Conservation (phyloP, 1,284 basidiomycete species). For the Malassezia restricta region DNA sequence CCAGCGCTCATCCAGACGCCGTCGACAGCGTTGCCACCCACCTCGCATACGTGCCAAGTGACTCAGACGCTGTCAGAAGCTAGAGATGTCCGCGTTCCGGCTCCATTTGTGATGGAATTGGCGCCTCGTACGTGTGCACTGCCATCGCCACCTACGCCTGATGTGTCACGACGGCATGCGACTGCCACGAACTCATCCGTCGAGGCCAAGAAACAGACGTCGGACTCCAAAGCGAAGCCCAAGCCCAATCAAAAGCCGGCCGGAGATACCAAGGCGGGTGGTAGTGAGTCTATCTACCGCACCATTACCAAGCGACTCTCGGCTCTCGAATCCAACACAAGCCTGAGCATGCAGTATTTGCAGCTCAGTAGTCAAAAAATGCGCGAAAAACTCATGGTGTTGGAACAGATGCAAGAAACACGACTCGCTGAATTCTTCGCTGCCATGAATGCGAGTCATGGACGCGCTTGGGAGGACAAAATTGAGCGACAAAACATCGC, state of each 20-base stretch:
- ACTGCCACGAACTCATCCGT: neutral
- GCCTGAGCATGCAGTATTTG: constrained; percentile 72
- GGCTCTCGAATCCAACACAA: constrained; percentile 74
- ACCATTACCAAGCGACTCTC: constrained; percentile 86
- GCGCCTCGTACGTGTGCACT: neutral
- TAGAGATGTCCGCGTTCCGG: neutral
- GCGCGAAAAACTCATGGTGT: constrained; percentile 60
- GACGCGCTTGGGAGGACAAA: constrained; percentile 19
- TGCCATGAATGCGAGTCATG: constrained; percentile 47
- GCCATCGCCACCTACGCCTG: neutral
- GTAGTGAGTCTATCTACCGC: constrained; percentile 71
- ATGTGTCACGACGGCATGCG: neutral
- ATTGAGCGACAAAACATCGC: constrained; percentile 1
- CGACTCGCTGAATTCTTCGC: constrained; percentile 58
- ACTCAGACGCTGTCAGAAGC: neutral
- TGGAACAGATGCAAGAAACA: constrained; percentile 51
- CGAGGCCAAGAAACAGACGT: neutral
- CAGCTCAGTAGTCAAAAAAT: constrained; percentile 75
- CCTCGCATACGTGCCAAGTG: neutral
- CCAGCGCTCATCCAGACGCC: neutral
- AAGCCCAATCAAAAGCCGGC: neutral
- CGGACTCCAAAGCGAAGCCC: neutral
- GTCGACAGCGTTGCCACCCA: neutral
- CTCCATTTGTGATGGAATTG: neutral
- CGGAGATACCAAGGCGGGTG: constrained; percentile 2